phyloP scores from a whole-genome alignment of 495 filamentous ascomycete genomes.

The Neurospora pannonica region DNA sequence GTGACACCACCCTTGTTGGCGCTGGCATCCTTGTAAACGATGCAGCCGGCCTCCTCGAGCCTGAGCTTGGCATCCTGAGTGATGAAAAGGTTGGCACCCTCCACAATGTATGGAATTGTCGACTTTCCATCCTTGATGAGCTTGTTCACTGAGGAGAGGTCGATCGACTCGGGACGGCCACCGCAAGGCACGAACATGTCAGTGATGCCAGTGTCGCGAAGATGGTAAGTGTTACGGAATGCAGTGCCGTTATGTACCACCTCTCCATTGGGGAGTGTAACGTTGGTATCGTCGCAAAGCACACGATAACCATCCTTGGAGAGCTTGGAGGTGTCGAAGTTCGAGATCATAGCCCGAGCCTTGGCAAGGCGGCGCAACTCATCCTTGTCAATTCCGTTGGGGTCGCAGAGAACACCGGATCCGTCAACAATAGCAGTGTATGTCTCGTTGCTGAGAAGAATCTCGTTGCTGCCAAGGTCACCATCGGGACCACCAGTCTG shows the following conservation, averaged over 20 bases:
- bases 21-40: slow-evolving; percentile 95
- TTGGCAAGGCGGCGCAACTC: slow-evolving; percentile 81
- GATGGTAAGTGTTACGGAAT: slow-evolving; percentile 96
- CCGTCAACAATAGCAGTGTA: slow-evolving; percentile 92
- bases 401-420: slow-evolving; percentile 87
- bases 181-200: slow-evolving; percentile 95
- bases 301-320: slow-evolving; percentile 83
- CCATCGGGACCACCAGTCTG: slow-evolving; percentile 97
- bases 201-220: slow-evolving; percentile 63
- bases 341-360: slow-evolving; percentile 76
- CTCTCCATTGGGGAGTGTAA: slow-evolving; percentile 80
- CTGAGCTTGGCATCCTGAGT: slow-evolving; percentile 96
- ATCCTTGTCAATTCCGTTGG: slow-evolving; percentile 73
- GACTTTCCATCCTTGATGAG: slow-evolving; percentile 80
- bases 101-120: slow-evolving; percentile 86
- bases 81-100: slow-evolving; percentile 97
- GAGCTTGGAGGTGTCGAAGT: slow-evolving; percentile 79
- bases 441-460: slow-evolving; percentile 88
- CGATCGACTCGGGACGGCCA: slow-evolving; percentile 93
- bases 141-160: slow-evolving; percentile 73
- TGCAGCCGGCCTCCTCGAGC: slow-evolving; percentile 84
- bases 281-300: slow-evolving; percentile 81
- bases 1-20: slow-evolving; percentile 99
- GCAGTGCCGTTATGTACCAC: slow-evolving; percentile 79
- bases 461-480: slow-evolving; percentile 95